A percentile compares a stretch with the other conserved stretches of the same genome.
Evolutionary conservation across 2,329 filamentous ascomycete genomes (phyloP).

Genomic region (Alternaria gaisen): DNA sequence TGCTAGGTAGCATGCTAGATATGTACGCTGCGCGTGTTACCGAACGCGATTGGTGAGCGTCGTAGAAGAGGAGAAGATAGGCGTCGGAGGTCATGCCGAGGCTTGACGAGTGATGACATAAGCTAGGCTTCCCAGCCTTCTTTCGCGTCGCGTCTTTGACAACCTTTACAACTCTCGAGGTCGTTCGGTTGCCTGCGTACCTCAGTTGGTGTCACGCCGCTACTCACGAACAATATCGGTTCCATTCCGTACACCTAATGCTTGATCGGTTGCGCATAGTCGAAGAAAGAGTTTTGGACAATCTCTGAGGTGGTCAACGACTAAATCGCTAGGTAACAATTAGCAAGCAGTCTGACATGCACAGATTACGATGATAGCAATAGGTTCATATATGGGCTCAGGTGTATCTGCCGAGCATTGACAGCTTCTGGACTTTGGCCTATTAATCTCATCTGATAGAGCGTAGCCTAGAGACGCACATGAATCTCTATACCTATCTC

Average conservation of each 20-base stretch:
- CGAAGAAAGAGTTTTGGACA: no score
- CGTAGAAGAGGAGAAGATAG: neutral
- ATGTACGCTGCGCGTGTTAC: neutral
- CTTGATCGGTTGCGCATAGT: neutral
- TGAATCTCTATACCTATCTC: no score
- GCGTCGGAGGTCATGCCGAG: neutral
- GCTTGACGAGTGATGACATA: neutral
- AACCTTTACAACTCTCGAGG: neutral
- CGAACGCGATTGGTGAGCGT: conserved; percentile 4
- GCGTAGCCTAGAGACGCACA: no score
- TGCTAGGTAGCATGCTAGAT: neutral
- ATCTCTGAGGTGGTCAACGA: neutral
- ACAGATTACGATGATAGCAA: no score
- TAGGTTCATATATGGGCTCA: neutral
- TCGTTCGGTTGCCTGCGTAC: no score
- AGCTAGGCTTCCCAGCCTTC: neutral
- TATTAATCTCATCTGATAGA: no score
- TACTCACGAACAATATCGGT: no score
- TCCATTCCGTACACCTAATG: no score
- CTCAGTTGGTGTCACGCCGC: no score
- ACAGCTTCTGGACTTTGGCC: no score
- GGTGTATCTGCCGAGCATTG: no score
- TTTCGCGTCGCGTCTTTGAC: neutral
- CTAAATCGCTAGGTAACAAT: neutral
- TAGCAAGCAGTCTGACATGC: no score